These are phyloP conservation scores for Colletotrichum karsti DNA, from an alignment of 2,329 filamentous ascomycete genomes.

Conservation along the genomic window DNA sequence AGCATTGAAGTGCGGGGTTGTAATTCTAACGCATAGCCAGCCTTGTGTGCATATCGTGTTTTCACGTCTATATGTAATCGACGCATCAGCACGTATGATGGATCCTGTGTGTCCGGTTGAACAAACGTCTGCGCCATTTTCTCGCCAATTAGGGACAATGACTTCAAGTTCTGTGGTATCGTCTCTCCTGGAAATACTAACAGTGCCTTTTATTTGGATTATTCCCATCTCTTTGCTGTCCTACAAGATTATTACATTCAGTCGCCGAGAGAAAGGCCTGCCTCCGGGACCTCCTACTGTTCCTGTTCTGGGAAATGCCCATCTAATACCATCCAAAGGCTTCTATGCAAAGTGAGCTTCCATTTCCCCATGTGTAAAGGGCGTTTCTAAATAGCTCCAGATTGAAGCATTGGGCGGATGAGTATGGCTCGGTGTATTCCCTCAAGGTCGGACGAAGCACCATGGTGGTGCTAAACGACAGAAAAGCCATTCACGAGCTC, in stretches of 20 bases:
- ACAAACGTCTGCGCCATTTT: no score
- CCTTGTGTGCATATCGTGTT: no score
- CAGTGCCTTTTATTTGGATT: no score
- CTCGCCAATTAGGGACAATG: no score
- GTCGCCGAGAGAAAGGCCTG: conserved; percentile 7
- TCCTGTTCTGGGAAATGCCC: conserved; percentile 51
- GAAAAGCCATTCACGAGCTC: conserved; percentile 48
- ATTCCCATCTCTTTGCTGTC: no score
- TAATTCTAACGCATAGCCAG: no score
- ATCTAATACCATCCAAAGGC: conserved; percentile 29
- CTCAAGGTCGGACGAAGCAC: conserved; percentile 51
- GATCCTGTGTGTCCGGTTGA: no score
- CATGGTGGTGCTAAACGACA: conserved; percentile 49
- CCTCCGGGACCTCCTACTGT: conserved; percentile 46
- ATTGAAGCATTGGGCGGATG: conserved; percentile 51
- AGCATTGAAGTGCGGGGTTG: no score
- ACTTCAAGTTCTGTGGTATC: no score
- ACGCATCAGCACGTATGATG: no score
- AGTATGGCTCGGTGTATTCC: conserved; percentile 51
- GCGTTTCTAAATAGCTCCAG: conserved; percentile 31
- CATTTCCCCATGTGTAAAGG: background rate
- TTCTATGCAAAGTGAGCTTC: conserved; percentile 16
- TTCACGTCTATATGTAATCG: no score
- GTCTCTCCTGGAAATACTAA: no score
- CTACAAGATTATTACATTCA: background rate